Evolutionary conservation across 208 protist species (phyloP), one percentile per base, ranked within the genome.

Genomic region (Crithidia acanthocephali): DNA sequence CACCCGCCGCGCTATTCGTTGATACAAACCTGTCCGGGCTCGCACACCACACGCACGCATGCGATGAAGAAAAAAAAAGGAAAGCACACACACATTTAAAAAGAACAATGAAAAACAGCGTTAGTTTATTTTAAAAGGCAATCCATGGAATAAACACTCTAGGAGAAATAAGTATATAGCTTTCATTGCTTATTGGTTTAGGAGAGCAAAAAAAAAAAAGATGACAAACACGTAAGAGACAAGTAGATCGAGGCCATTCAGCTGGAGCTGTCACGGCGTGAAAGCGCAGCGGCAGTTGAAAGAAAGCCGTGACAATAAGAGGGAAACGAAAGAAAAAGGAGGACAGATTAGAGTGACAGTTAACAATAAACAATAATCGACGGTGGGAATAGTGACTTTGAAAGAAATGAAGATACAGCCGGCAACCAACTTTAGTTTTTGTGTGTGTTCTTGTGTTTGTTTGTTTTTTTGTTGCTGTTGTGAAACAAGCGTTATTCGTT

Each of bases 351-450:
- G 9, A 44, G n/a, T 37, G 22, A 57, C 30, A 52, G 11, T 5
- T 40, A 40, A 57, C 23, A 44, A 55, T 16, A 68, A 68, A 42
- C n/a, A 18, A 57, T 7, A 53, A 56, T 63, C 58, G n/a, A 61
- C 56, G 56, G 56, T 9, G 35, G 33, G 56, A 61, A 45, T 20
- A 61, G 56, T 61, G 35, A 68, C 40, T 37, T 3, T 20, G 61
- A 61, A 56, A n/a, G 1, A 61, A 64, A 57, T 2, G 48, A 30
- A 73, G 61, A 68, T 2, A 37, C 25, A 64, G 11, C 2, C 9
- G 33, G 30, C 28, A 40, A 30, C 5, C 50, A 25, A 30, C 6
- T 55, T 11, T n/a, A 40, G 5, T 40, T 13, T 40, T 40, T 40
- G 35, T 40, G 8, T 40, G 35, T 40, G 35, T 11, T 40, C 5